Evolutionary conservation across 2,329 filamentous ascomycete genomes (phyloP), one percentile per base, ranked within the genome.

Genomic region (Cladophialophora carrionii): DNA sequence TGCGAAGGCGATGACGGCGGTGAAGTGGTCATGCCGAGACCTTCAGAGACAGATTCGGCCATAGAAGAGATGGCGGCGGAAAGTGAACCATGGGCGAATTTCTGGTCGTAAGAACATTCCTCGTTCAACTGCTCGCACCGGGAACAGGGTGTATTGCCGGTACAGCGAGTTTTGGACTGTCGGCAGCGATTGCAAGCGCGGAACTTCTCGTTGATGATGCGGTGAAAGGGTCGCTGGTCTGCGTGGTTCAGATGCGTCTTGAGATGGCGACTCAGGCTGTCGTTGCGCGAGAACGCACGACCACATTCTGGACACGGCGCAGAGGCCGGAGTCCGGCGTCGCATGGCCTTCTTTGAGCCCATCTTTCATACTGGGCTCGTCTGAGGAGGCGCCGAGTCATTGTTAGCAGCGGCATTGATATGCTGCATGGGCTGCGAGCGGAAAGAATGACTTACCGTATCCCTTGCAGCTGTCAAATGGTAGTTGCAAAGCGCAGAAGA

Each of bases 151-250:
- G 53, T 26, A 26, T 48, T 66, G 6, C 68, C 68, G 2, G 68
- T 70, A 43, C 68, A 70, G 32, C 65, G 63, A 12, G 63, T 67
- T 53, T 70, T 70, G 24, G 65, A 63, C 12, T 62, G 61, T 1
- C 68, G 63, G 57, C 68, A 70, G 24, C 57, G 61, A 37, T 65
- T 61, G 51, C 68, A 70, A 29, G 68, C 68, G 17, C 65, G 60
- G 37, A 70, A 70, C 34, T 70, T 70, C 24, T 70, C 65, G 32
- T 64, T 54, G 57, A 68, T 67, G 52, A 70, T 70, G 9, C 68
- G 68, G 43, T 70, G 68, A 29, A 68, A 66, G 1, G 65, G 68
- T 4, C 68, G 62, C 48, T 67, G 61, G 20, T 68, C 63, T 2
- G 58, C 34, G 54, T 67, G 61, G 12, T 41, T 63, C 22, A 48